Percentiles rank a stretch among this genome's conserved stretches.
These are phyloP conservation scores for Parafenestella ontariensis DNA, from an alignment of 2,329 filamentous ascomycete species.

Conservation along the genomic window DNA sequence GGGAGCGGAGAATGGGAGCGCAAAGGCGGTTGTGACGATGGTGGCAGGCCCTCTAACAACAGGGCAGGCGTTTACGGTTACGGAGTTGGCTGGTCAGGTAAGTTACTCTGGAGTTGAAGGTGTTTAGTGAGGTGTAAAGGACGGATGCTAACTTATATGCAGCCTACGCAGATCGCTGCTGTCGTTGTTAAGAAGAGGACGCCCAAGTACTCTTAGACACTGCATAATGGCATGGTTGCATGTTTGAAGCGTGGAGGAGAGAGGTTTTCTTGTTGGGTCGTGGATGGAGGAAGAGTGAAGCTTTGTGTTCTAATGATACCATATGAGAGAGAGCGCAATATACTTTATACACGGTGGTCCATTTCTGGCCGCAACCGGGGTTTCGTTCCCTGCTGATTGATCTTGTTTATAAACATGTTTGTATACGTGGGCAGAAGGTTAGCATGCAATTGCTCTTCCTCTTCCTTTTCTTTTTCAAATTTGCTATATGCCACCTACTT, in stretches of 20 bases:
- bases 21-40: background rate
- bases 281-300: too few species aligned
- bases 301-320: background rate
- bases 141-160: background rate
- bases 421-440: too few species aligned
- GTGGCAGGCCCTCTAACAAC: slow-evolving; percentile 5
- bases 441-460: too few species aligned
- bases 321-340: background rate
- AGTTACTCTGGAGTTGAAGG: background rate
- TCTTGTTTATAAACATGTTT: too few species aligned
- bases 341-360: background rate
- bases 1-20: background rate
- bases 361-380: background rate
- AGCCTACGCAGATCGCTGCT: slow-evolving; percentile 1
- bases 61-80: slow-evolving; percentile 19
- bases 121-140: background rate
- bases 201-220: background rate
- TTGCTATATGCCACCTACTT: too few species aligned
- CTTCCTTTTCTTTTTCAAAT: too few species aligned
- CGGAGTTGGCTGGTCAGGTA: slow-evolving; percentile 20
- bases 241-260: background rate
- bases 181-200: slow-evolving; percentile 2
- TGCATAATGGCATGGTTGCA: background rate
- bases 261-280: background rate
- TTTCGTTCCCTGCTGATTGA: too few species aligned